Evolutionary conservation across 257 asterid genomes (phyloP), one percentile per base, ranked within the genome.

Genomic region (Solanum pinnatisectum): DNA sequence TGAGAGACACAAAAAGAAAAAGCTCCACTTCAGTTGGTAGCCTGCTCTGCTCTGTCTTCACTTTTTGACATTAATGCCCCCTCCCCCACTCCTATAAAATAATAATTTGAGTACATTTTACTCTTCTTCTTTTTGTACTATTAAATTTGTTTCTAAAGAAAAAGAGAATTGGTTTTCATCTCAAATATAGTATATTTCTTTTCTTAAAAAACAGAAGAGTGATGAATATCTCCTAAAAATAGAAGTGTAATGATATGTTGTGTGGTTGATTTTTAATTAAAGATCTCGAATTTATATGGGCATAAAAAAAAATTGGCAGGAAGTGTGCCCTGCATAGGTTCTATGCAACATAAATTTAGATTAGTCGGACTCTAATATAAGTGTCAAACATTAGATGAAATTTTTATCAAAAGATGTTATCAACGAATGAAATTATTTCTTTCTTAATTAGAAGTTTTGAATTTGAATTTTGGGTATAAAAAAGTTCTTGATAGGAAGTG

Each of bases 21-120:
- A 85, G 32, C 39, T 35, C 84, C 88, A 49, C 87, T 85, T 33
- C 44, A 77, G 81, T 86, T 86, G 88, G 84, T 72, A 86, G 84
- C 88, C 83, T 78, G 56, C 44, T 86, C 40, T 70, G 71, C 44
- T 86, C 40, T 70, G 71, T 77, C 82, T 33, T 52, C 60, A n/a
- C 46, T 52, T 73, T 46, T 73, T 86, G 52, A 86, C 84, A 36
- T 46, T 49, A 70, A 22, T 86, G 22, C 74, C 85, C 84, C 39
- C 36, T 22, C 40, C 39, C 33, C 74, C 65, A 39, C 44, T 79
- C 16, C 36, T 3, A 79, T 44, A 44, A 79, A 42, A 44, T 79
- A 59, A 52, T 59, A 25, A 78, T 74, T 74, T 79, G 67, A 79
- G 67, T 79, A 9, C 23, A 44, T 79, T 36, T 44, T 79, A 79